phyloP scores from a whole-genome alignment of 768 basidiomycete genomes.

The Pleurotus ostreatus region DNA sequence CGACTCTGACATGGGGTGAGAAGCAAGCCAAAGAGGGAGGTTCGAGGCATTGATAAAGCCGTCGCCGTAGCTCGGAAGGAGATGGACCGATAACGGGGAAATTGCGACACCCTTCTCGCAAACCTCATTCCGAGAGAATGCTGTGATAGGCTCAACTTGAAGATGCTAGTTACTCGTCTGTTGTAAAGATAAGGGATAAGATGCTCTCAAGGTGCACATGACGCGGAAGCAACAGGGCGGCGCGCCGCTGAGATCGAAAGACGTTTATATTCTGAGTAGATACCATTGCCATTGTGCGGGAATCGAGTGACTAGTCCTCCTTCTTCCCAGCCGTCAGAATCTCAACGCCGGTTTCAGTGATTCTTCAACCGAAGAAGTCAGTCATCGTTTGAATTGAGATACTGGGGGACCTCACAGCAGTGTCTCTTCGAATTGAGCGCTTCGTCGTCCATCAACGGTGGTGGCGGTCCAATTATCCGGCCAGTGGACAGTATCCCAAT shows the following conservation, averaged over 20 bases:
- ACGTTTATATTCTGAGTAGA: neutral
- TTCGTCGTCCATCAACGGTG: slow-evolving; percentile 84
- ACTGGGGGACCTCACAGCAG: slow-evolving; percentile 60
- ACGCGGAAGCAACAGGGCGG: slow-evolving; percentile 1
- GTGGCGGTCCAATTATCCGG: slow-evolving; percentile 96
- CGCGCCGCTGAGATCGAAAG: slow-evolving; percentile 3
- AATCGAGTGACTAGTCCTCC: slow-evolving; percentile 2
- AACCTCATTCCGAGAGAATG: neutral
- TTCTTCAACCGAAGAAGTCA: slow-evolving; percentile 38
- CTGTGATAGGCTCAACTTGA: neutral
- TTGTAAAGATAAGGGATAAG: slow-evolving; percentile 8
- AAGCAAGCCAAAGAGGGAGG: neutral
- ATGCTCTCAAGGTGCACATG: slow-evolving; percentile 5
- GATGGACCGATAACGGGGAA: slow-evolving; percentile 9
- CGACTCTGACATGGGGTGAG: slow-evolving; percentile 8
- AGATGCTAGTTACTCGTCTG: neutral
- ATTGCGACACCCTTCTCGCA: slow-evolving; percentile 1
- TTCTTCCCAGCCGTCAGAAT: slow-evolving; percentile 62
- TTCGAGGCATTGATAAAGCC: neutral
- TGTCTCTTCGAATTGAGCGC: slow-evolving; percentile 98
- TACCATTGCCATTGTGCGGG: neutral
- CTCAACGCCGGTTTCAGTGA: slow-evolving; percentile 90
- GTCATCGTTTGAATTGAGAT: neutral
- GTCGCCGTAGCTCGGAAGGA: slow-evolving; percentile 6
- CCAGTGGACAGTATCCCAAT: slow-evolving; percentile 81